Evolutionary conservation across 306 rosid genomes (phyloP).

Genomic region (Sophora flavescens): DNA sequence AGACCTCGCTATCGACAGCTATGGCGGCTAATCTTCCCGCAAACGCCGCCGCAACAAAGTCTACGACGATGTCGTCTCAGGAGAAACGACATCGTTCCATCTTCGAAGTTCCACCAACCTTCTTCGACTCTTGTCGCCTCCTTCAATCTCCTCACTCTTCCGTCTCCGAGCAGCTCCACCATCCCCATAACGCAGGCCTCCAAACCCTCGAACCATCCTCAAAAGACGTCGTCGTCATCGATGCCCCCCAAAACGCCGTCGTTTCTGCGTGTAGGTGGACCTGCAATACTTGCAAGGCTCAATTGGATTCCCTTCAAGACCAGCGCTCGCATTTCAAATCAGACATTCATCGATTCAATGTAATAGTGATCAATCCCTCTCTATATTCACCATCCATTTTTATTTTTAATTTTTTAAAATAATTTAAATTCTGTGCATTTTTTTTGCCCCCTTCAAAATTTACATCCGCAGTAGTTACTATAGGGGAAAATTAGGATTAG

Average conservation of each 20-base stretch:
- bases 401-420: not conserved
- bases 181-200: slow-evolving; percentile 14
- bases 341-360: slow-evolving; percentile 96
- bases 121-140: slow-evolving; percentile 70
- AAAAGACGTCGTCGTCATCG: slow-evolving; percentile 41
- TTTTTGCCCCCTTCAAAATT: not conserved
- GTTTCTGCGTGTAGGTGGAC: slow-evolving; percentile 62
- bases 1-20: not conserved
- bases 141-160: slow-evolving; percentile 67
- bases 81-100: slow-evolving; percentile 75
- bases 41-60: not conserved
- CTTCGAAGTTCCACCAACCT: slow-evolving; percentile 65
- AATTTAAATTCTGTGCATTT: not conserved
- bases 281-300: slow-evolving; percentile 87
- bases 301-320: slow-evolving; percentile 87
- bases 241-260: slow-evolving; percentile 49
- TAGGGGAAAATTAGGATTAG: not conserved
- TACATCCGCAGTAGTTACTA: not conserved
- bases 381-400: not conserved
- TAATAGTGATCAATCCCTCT: slow-evolving; percentile 38
- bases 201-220: slow-evolving; percentile 50
- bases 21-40: slow-evolving; percentile 62
- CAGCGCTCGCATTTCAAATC: slow-evolving; percentile 98
- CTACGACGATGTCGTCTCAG: slow-evolving; percentile 32
- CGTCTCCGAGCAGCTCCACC: slow-evolving; percentile 43